Evolutionary conservation across 306 rosid genomes (phyloP), one percentile per base, ranked within the genome.

Genomic region (Vicia villosa): DNA sequence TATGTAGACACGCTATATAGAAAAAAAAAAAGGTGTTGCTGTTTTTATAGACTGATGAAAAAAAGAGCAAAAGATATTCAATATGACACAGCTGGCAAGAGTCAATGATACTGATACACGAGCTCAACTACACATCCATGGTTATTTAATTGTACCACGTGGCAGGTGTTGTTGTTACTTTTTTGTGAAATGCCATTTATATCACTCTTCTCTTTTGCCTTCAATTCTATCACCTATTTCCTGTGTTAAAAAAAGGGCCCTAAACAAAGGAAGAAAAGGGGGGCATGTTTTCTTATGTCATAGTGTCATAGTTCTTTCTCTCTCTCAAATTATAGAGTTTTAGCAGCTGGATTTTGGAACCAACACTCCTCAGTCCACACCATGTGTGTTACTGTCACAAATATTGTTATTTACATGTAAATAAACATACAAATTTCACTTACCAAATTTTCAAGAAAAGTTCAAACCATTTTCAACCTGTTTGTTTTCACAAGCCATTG

Each of bases 201-300:
- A 26, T 72, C 58, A 30, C 72, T 45, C 66, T 22, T 52, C 37
- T 34, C 62, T 24, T 70, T 71, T 15, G 77, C 78, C 63, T 43
- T 81, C 49, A 81, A 76, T 76, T 66, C 64, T 52, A 32, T 81
- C 81, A 76, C 79, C 84, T 66, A 65, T 67, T 72, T 76, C 79
- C 60, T 67, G 78, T 54, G 72, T 28, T 26, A 14, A 34, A 55
- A 38, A 38, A 15, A 8, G 47, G 66, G 36, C 0, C 62, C 52
- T 43, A 61, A 16, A 52, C 16, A 43, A 13, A 40, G 26, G 59
- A 69, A 45, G 77, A 66, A 66, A 42, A 59, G 42, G 43, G 42
- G 43, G 50, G 68, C 78, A 65, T 75, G 77, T 70, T 75, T 68
- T 75, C 49, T 80, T 70, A 66, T 64, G 77, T 59, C 71, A 3